Conservation (phyloP, 108 stramenopile species). For the Conticribra guillardii region DNA sequence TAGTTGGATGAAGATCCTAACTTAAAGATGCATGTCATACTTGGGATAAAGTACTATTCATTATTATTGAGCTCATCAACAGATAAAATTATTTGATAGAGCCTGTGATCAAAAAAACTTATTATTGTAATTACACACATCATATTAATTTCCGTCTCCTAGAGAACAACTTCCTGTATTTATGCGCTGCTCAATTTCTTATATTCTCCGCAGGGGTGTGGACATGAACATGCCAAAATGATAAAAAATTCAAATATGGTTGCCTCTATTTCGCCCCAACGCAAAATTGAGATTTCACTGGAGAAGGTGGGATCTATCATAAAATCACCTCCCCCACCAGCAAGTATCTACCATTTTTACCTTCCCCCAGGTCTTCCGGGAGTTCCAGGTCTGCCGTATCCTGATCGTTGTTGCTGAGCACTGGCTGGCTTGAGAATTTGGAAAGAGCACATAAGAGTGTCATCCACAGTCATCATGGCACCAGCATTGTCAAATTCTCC, state of each 20-base stretch:
- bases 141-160: background rate
- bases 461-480: constrained; percentile 98
- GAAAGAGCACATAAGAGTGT: constrained; percentile 97
- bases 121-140: background rate
- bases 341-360: constrained; percentile 30
- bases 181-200: background rate
- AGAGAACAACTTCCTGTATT: background rate
- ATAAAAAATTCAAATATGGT: background rate
- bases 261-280: background rate
- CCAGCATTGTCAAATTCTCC: constrained; percentile 99
- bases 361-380: constrained; percentile 67
- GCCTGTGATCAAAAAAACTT: background rate
- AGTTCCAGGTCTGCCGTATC: constrained; percentile 68
- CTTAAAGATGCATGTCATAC: too few relatives aligned
- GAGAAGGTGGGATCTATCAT: constrained; percentile 13
- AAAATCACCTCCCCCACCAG: constrained; percentile 18
- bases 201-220: background rate
- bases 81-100: background rate
- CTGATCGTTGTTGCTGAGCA: constrained; percentile 81
- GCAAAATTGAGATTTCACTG: background rate
- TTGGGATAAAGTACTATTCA: too few relatives aligned
- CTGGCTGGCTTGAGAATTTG: constrained; percentile 94
- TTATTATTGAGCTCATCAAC: background rate
- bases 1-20: too few relatives aligned
- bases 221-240: background rate